Percentiles rank a stretch among this genome's conserved stretches.
phyloP scores from a whole-genome alignment of 805 yeast genomes.

The Lachancea lanzarotensis region DNA sequence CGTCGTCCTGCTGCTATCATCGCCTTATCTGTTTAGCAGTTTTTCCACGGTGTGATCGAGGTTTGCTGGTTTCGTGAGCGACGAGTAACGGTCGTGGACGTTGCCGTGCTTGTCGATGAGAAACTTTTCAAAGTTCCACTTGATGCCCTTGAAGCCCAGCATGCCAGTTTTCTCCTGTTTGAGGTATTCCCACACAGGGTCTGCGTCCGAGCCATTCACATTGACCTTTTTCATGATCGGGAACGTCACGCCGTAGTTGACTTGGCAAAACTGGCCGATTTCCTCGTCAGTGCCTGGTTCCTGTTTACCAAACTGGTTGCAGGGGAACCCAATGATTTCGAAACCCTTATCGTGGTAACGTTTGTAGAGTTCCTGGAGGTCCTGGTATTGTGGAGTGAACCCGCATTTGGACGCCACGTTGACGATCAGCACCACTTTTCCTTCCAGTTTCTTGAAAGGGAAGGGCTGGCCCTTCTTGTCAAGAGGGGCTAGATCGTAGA shows the following conservation, averaged over 20 bases:
- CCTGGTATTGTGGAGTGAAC: slow-evolving; percentile 70
- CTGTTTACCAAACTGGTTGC: slow-evolving; percentile 82
- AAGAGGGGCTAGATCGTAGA: slow-evolving; percentile 58
- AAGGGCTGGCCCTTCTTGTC: slow-evolving; percentile 54
- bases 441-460: slow-evolving; percentile 56
- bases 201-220: slow-evolving; percentile 79
- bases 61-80: slow-evolving; percentile 60
- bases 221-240: slow-evolving; percentile 82
- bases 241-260: slow-evolving; percentile 87
- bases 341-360: slow-evolving; percentile 60
- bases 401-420: slow-evolving; percentile 87
- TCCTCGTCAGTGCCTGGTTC: slow-evolving; percentile 67
- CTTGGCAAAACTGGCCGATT: slow-evolving; percentile 62
- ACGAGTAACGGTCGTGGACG: slow-evolving; percentile 55
- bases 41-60: slow-evolving; percentile 54
- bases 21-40: slow-evolving; percentile 34
- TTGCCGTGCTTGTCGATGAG: slow-evolving; percentile 47
- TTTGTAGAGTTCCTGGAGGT: slow-evolving; percentile 60
- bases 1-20: too few relatives aligned
- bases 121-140: slow-evolving; percentile 80
- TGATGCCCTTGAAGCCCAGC: slow-evolving; percentile 62
- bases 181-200: slow-evolving; percentile 73
- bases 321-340: slow-evolving; percentile 76
- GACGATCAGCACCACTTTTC: slow-evolving; percentile 76
- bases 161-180: slow-evolving; percentile 54